phyloP scores from a whole-genome alignment of 495 filamentous ascomycete genomes.

The Apiosordaria backusii region DNA sequence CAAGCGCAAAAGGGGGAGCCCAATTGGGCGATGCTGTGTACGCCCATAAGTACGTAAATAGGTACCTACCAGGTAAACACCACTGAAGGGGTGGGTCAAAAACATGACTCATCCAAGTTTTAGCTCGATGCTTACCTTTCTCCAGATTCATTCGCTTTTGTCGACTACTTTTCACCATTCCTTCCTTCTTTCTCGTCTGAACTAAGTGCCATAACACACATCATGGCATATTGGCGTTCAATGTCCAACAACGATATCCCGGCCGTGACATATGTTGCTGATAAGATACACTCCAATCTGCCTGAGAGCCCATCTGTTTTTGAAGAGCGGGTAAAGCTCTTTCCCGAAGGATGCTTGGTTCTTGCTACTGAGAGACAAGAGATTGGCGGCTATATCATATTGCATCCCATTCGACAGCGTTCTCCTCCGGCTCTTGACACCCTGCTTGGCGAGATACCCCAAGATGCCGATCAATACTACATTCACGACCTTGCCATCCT shows the following conservation, averaged over 20 bases:
- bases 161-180: no score
- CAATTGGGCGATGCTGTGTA: no score
- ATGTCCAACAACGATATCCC: conserved; percentile 23
- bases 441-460: conserved; percentile 27
- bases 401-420: conserved; percentile 33
- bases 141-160: no score
- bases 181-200: no score
- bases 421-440: conserved; percentile 34
- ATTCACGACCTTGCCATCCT: conserved; percentile 39
- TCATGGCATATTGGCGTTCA: conserved; percentile 22
- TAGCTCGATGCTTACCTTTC: no score
- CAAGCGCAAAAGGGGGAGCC: no score
- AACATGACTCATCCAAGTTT: not conserved
- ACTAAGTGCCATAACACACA: not conserved
- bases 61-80: not conserved
- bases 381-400: conserved; percentile 36
- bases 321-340: conserved; percentile 32
- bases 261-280: conserved; percentile 23
- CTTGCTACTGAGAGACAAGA: conserved; percentile 19
- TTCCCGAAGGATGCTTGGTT: conserved; percentile 33
- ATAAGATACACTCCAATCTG: conserved; percentile 27
- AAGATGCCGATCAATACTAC: conserved; percentile 36
- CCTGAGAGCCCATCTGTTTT: conserved; percentile 31
- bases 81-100: not conserved
- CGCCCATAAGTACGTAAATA: no score